Conservation (phyloP, 495 filamentous ascomycete species). For the Penicillium tannophilum region DNA sequence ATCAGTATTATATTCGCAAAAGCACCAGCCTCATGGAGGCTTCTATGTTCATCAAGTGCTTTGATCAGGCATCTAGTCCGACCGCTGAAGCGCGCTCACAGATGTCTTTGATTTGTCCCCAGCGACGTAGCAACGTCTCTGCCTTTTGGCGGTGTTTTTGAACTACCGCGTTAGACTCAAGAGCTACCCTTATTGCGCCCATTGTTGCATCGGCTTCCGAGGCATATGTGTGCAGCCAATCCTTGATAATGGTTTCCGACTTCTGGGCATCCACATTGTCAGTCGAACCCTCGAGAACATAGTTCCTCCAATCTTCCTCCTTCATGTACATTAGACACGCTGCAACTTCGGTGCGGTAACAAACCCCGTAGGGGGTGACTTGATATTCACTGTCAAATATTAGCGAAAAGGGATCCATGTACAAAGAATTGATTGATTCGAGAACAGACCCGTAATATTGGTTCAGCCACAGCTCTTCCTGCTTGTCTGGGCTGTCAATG, state of each 20-base stretch:
- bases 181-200: constrained; percentile 31
- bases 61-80: constrained; percentile 10
- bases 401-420: background rate
- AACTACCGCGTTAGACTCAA: constrained; percentile 27
- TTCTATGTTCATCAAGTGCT: background rate
- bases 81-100: constrained; percentile 34
- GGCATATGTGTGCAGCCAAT: constrained; percentile 43
- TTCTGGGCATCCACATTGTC: constrained; percentile 35
- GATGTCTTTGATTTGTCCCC: constrained; percentile 53
- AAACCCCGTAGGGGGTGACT: constrained; percentile 60
- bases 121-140: constrained; percentile 48
- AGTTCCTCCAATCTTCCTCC: constrained; percentile 47
- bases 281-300: constrained; percentile 43
- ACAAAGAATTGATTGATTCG: background rate
- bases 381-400: constrained; percentile 56
- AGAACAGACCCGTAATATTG: constrained; percentile 62
- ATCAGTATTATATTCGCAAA: background rate
- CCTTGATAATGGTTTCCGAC: constrained; percentile 37
- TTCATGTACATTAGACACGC: constrained; percentile 54
- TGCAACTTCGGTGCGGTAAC: constrained; percentile 74
- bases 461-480: constrained; percentile 52
- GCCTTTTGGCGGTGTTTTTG: constrained; percentile 27
- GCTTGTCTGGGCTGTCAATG: constrained; percentile 43
- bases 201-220: constrained; percentile 40
- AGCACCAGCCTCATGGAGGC: background rate